A percentile compares a stretch with the other conserved stretches of the same genome.
These are phyloP conservation scores for Globisporangium polare DNA, from an alignment of 352 stramenopile genomes.

Conservation along the genomic window DNA sequence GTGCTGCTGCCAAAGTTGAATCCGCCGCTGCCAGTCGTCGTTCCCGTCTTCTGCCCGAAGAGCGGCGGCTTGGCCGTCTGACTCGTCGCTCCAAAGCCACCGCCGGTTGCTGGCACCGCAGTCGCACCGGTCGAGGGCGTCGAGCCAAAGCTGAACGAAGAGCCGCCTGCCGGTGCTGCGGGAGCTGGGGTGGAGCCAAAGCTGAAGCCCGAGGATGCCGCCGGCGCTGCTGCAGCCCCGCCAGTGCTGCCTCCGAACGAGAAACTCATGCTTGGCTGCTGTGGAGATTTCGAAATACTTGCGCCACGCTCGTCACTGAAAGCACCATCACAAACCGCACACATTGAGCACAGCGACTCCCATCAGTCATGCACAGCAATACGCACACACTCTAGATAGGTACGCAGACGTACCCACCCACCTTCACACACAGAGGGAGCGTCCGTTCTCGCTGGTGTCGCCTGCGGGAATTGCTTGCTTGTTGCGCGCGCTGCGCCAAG, in stretches of 20 bases:
- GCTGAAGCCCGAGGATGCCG: slow-evolving; percentile 31
- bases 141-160: slow-evolving; percentile 17
- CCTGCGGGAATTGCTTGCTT: neutral
- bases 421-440: neutral
- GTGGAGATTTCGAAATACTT: slow-evolving; percentile 9
- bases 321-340: neutral
- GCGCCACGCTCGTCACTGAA: neutral
- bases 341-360: neutral
- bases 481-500: neutral
- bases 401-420: neutral
- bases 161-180: slow-evolving; percentile 5
- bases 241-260: slow-evolving; percentile 40
- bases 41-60: slow-evolving; percentile 38
- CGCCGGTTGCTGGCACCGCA: slow-evolving; percentile 24
- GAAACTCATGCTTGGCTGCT: slow-evolving; percentile 33
- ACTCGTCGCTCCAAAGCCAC: slow-evolving; percentile 25
- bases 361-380: neutral
- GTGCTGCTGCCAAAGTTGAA: slow-evolving; percentile 30
- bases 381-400: neutral
- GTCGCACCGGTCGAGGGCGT: neutral
- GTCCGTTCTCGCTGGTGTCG: neutral
- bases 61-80: slow-evolving; percentile 39
- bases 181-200: slow-evolving; percentile 11
- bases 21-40: slow-evolving; percentile 21
- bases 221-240: slow-evolving; percentile 14